These are phyloP conservation scores for Curvularia sp. DNA, from an alignment of 2,329 filamentous ascomycete species.

Conservation along the genomic window DNA sequence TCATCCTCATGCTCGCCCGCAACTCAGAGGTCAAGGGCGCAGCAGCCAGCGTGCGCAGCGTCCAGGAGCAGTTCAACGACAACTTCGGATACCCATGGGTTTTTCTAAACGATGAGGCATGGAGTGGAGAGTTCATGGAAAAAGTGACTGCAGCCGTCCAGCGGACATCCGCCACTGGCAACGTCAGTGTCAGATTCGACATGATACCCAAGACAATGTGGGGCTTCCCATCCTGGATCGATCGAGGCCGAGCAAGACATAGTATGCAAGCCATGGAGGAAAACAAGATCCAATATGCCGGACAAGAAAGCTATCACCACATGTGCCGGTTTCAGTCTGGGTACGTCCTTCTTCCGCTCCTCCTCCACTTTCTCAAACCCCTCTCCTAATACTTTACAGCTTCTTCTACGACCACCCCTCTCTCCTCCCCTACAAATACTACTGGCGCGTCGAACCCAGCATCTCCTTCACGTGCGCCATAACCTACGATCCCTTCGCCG, in stretches of 20 bases:
- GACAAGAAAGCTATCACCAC: conserved; percentile 87
- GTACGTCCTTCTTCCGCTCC: conserved; percentile 8
- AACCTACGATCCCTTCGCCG: conserved; percentile 95
- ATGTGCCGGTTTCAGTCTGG: conserved; percentile 91
- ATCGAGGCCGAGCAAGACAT: conserved; percentile 51
- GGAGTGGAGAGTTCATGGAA: conserved; percentile 85
- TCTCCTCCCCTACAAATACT: conserved; percentile 79
- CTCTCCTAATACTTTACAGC: conserved; percentile 1
- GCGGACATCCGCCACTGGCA: conserved; percentile 55
- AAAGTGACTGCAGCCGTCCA: conserved; percentile 81
- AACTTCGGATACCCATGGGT: conserved; percentile 99
- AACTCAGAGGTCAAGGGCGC: conserved; percentile 85
- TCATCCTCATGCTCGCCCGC: conserved; percentile 84
- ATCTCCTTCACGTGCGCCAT: conserved; percentile 98
- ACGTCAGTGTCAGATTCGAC: conserved; percentile 73
- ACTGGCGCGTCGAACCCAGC: conserved; percentile 97
- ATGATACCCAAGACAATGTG: conserved; percentile 89
- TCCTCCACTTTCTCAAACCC: not conserved
- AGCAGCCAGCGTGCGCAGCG: conserved; percentile 64
- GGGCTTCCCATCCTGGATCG: conserved; percentile 74
- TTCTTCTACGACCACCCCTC: conserved; percentile 95
- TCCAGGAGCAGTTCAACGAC: conserved; percentile 91
- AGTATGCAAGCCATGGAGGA: conserved; percentile 81
- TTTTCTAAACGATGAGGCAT: conserved; percentile 94
- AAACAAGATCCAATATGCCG: conserved; percentile 81